Evolutionary conservation across 2,329 filamentous ascomycete genomes (phyloP), one percentile per base, ranked within the genome.

Genomic region (Penicillium griseofulvum): DNA sequence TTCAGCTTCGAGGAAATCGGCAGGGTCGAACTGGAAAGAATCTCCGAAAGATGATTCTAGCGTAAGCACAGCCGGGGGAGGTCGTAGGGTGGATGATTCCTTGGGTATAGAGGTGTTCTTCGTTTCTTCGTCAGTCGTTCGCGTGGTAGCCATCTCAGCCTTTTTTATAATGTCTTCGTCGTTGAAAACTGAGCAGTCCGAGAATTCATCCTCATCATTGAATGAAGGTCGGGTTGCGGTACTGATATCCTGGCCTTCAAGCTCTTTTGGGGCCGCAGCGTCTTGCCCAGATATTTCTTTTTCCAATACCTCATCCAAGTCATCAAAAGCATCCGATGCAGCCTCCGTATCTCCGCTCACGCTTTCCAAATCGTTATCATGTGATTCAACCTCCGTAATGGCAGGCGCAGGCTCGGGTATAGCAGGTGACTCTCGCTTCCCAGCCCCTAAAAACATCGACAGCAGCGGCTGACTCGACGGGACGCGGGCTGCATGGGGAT

Each of bases 401-500:
- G 46, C 49, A 47, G 50, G 36, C n/a, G 19, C 29, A 17, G 43
- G 8, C n/a, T 36, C 52, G 2, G 41, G 28, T 24, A 36, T 24
- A 44, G 24, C 49, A 22, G 49, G 50, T 31, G 19, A 44, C 10
- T 41, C 39, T 33, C 16, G 53, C 46, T 52, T 60, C 28, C 44
- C 52, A 49, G 57, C 61, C 44, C 59, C 64, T 45, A 71, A 60
- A 31, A 74, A 74, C 19, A 64, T 68, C 24, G 68, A 68, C 14
- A 74, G 59, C 48, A 71, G 53, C 10, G 70, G 71, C 51, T 74
- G 71, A 44, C 71, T 74, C 7, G 70, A 65, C 10, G 71, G 66
- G 22, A 72, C 62, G 42, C 63, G 65, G n/a, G 57, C 46, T 4
- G 55, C 66, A 64, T 68, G 53, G 1, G 65, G 71, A 64, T 74